phyloP scores from a whole-genome alignment of 331 rosid genomes.

The Prunus yedoensis region DNA sequence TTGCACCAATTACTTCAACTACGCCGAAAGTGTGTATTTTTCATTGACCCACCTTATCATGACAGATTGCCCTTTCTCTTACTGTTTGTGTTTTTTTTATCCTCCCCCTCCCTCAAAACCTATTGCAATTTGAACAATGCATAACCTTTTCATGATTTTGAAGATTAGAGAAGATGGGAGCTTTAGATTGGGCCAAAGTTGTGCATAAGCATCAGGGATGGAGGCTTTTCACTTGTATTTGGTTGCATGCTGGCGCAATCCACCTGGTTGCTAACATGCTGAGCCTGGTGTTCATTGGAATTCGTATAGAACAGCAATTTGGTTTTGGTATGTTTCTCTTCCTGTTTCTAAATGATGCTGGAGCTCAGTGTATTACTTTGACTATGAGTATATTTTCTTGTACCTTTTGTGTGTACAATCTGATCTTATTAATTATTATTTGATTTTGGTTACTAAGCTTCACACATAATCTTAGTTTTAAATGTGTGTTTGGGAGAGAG shows the following conservation, averaged over 20 bases:
- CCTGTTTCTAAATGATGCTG: background rate
- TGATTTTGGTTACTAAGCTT: too few species aligned
- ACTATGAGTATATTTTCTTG: background rate
- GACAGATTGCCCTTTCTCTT: background rate
- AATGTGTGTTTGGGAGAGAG: background rate
- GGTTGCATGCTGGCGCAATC: conserved; percentile 88
- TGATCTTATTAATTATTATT: background rate
- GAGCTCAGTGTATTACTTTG: background rate
- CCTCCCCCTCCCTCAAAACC: background rate
- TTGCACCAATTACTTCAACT: too few species aligned
- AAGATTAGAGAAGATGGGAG: conserved; percentile 80
- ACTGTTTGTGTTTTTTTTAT: too few species aligned
- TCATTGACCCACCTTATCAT: background rate
- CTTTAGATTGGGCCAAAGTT: conserved; percentile 50
- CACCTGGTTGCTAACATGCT: conserved; percentile 77
- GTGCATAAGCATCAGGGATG: conserved; percentile 68
- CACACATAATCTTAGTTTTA: too few species aligned
- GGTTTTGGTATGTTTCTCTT: conserved; percentile 61
- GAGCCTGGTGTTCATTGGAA: conserved; percentile 80
- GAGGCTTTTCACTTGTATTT: conserved; percentile 79
- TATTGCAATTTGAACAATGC: background rate
- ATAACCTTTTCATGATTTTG: conserved; percentile 2
- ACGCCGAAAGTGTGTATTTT: background rate
- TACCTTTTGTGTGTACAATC: background rate
- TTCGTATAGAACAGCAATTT: conserved; percentile 85